Percentiles rank a stretch among this genome's conserved stretches.
These are phyloP conservation scores for Apiospora arundinis DNA, from an alignment of 2,329 filamentous ascomycete species.

Conservation along the genomic window DNA sequence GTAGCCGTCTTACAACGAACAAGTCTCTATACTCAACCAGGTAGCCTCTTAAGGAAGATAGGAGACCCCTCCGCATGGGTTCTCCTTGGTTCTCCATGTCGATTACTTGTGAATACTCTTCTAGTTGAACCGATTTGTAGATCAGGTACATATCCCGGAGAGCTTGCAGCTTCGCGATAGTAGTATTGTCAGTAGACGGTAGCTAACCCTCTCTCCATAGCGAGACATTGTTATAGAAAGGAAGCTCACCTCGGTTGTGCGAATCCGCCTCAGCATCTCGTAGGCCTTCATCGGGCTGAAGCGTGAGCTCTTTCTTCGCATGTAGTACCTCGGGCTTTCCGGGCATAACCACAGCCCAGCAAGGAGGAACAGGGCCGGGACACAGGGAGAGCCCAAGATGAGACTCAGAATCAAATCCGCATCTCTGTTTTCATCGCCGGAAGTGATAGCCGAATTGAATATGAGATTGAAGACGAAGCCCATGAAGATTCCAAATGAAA, in stretches of 20 bases:
- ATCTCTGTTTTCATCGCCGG: conserved; percentile 28
- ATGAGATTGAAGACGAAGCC: conserved; percentile 40
- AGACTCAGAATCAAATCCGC: conserved; percentile 33
- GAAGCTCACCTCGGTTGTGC: conserved; percentile 41
- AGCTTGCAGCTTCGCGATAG: conserved; percentile 14
- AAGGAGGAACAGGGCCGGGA: conserved; percentile 39
- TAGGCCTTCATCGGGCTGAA: conserved; percentile 40
- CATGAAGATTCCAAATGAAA: conserved; percentile 46
- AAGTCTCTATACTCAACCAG: conserved; percentile 24
- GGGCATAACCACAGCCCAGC: conserved; percentile 41
- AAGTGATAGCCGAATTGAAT: conserved; percentile 28
- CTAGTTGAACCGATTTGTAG: conserved; percentile 33
- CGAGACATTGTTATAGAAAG: neutral
- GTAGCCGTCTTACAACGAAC: conserved; percentile 32
- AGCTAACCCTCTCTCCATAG: neutral
- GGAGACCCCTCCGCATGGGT: conserved; percentile 26
- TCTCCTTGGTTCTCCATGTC: conserved; percentile 23
- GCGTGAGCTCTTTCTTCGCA: conserved; percentile 41
- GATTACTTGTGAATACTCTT: conserved; percentile 24
- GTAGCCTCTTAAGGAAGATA: conserved; percentile 28
- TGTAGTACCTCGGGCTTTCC: conserved; percentile 45
- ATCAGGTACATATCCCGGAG: conserved; percentile 42
- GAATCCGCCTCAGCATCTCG: conserved; percentile 40
- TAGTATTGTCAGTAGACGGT: neutral
- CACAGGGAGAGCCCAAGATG: conserved; percentile 41